These are phyloP conservation scores for Pleochaeta shiraiana DNA, from an alignment of 2,329 filamentous ascomycete species.

Conservation along the genomic window DNA sequence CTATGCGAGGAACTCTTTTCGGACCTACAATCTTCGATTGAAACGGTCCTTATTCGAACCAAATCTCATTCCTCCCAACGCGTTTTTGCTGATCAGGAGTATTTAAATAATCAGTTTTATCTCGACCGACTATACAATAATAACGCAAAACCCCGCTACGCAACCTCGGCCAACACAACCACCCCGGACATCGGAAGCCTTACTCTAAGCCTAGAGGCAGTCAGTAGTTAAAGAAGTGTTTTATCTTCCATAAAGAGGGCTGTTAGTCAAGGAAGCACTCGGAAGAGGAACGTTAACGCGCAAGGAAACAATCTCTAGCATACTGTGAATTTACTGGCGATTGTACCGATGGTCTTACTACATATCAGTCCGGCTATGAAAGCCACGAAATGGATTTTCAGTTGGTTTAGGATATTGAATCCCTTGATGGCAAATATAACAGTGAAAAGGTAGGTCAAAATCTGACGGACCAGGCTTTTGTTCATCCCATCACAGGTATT, in stretches of 20 bases:
- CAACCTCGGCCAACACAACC: not conserved
- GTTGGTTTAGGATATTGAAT: not conserved
- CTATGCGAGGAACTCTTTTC: not conserved
- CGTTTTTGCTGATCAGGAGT: not conserved
- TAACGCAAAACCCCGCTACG: not conserved
- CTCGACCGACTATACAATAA: not conserved
- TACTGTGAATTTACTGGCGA: not conserved
- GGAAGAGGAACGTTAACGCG: not conserved
- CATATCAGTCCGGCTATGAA: not conserved
- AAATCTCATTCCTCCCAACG: not conserved
- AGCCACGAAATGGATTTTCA: not conserved
- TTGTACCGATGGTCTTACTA: not conserved
- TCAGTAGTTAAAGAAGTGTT: not conserved
- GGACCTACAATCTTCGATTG: not conserved
- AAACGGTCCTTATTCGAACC: not conserved
- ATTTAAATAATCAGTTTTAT: not conserved
- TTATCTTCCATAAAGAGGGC: not conserved
- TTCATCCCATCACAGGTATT: not conserved
- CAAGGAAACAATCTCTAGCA: not conserved
- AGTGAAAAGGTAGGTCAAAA: not conserved
- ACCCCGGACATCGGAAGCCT: not conserved
- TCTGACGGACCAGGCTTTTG: not conserved
- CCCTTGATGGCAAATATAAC: not conserved
- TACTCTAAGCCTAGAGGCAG: not conserved
- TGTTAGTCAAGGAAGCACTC: not conserved